These are phyloP conservation scores for Phytopythium sindhum DNA, from an alignment of 352 stramenopile species.

Conservation along the genomic window DNA sequence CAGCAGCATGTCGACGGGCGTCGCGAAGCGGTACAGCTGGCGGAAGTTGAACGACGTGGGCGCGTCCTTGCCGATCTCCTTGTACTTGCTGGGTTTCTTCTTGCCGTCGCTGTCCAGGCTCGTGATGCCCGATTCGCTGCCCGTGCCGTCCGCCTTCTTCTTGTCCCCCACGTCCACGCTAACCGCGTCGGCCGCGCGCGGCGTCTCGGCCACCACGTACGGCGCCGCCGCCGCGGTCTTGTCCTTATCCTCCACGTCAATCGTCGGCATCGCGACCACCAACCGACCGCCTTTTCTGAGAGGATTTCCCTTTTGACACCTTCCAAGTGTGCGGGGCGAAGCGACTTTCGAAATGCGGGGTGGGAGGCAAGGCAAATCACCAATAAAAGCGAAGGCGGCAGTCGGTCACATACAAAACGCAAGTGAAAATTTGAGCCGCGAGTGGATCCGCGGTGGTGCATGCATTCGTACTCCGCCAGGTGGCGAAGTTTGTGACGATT, in stretches of 20 bases:
- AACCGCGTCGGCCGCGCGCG: not conserved
- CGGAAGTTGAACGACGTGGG: constrained; percentile 27
- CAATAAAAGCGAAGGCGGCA: not conserved
- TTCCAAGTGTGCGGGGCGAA: not conserved
- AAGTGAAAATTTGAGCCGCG: not conserved
- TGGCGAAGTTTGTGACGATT: not conserved
- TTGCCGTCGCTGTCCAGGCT: constrained; percentile 9
- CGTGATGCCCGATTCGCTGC: constrained; percentile 12
- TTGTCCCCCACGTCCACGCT: constrained; percentile 8
- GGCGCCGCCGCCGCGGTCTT: not conserved
- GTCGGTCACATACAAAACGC: not conserved
- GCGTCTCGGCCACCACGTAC: constrained; percentile 7
- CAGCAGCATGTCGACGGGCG: constrained; percentile 24
- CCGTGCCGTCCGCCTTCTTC: constrained; percentile 6
- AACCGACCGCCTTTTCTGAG: not conserved
- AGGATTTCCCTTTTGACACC: not conserved
- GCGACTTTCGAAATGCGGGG: constrained; percentile 5
- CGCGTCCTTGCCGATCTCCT: constrained; percentile 16
- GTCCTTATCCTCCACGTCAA: not conserved
- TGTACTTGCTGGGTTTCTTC: constrained; percentile 14
- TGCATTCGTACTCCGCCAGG: not conserved
- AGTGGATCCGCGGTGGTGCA: not conserved
- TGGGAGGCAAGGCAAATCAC: too few relatives aligned
- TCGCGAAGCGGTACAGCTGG: constrained; percentile 37
- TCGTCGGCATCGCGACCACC: not conserved